phyloP scores from a whole-genome alignment of 495 filamentous ascomycete species.

The Podospora appendiculata region DNA sequence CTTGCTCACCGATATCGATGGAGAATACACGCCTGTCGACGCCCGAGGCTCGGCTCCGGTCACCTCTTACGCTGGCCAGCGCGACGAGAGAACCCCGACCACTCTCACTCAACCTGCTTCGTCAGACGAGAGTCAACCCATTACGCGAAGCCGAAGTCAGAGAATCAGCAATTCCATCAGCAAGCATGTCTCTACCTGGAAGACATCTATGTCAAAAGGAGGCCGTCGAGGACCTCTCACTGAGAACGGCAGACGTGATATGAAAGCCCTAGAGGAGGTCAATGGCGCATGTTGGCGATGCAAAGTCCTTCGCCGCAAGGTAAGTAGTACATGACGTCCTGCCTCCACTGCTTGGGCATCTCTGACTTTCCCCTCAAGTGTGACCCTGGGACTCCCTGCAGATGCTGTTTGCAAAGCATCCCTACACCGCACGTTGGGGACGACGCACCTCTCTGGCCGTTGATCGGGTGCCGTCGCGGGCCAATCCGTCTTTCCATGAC shows the following conservation, averaged over 20 bases:
- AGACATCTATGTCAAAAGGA: constrained; percentile 19
- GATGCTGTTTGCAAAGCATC: constrained; percentile 21
- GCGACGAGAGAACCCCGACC: not conserved
- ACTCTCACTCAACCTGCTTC: not conserved
- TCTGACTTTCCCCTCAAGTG: constrained; percentile 12
- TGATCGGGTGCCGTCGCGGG: constrained; percentile 25
- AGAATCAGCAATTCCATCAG: constrained; percentile 22
- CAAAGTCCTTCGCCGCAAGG: constrained; percentile 25
- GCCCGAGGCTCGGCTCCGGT: not conserved
- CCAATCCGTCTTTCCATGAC: constrained; percentile 18
- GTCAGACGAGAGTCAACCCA: not conserved
- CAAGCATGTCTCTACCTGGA: constrained; percentile 21
- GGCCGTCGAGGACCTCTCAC: constrained; percentile 19
- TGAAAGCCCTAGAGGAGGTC: constrained; percentile 16
- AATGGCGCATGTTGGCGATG: constrained; percentile 31
- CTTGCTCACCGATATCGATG: not conserved
- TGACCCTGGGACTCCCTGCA: constrained; percentile 20
- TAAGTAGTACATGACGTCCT: not conserved
- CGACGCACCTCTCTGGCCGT: constrained; percentile 24
- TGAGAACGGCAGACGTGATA: constrained; percentile 18
- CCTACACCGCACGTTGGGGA: constrained; percentile 20
- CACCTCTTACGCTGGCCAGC: no score
- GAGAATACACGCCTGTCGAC: not conserved
- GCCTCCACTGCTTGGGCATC: not conserved
- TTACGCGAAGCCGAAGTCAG: constrained; percentile 17